phyloP scores from a whole-genome alignment of 2,329 filamentous ascomycete species.

The Dothidotthia symphoricarpi region DNA sequence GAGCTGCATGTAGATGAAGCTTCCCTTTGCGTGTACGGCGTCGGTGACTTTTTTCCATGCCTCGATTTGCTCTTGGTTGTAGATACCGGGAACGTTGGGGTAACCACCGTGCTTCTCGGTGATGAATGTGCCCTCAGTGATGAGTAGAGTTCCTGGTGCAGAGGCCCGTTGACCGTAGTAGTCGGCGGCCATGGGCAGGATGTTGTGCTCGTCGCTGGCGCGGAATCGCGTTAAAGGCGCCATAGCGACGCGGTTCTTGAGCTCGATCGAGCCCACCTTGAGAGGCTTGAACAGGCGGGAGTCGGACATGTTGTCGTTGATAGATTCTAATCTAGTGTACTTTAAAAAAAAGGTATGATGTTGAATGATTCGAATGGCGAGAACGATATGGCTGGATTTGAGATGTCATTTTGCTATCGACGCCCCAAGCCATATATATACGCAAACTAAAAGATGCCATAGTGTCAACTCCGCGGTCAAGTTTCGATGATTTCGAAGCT shows the following conservation, averaged over 20 bases:
- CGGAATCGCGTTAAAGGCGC: slow-evolving; percentile 44
- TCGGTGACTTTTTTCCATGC: slow-evolving; percentile 62
- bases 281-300: slow-evolving; percentile 38
- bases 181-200: slow-evolving; percentile 44
- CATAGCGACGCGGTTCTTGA: slow-evolving; percentile 39
- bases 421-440: too few relatives aligned
- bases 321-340: not conserved
- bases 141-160: slow-evolving; percentile 56
- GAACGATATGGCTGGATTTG: too few relatives aligned
- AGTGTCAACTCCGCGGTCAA: too few relatives aligned
- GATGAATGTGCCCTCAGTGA: slow-evolving; percentile 58
- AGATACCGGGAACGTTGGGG: slow-evolving; percentile 59
- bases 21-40: slow-evolving; percentile 62
- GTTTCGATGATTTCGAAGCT: too few relatives aligned
- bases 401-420: too few relatives aligned
- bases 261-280: slow-evolving; percentile 34
- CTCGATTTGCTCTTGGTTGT: slow-evolving; percentile 47
- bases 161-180: slow-evolving; percentile 57
- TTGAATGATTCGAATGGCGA: not conserved
- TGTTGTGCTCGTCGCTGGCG: slow-evolving; percentile 50
- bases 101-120: slow-evolving; percentile 49
- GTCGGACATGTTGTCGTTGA: slow-evolving; percentile 24
- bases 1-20: slow-evolving; percentile 61
- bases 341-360: not conserved
- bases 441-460: too few relatives aligned